Conservation (phyloP, 1,139 yeast genomes). For the Saccharomycopsis hybrid region DNA sequence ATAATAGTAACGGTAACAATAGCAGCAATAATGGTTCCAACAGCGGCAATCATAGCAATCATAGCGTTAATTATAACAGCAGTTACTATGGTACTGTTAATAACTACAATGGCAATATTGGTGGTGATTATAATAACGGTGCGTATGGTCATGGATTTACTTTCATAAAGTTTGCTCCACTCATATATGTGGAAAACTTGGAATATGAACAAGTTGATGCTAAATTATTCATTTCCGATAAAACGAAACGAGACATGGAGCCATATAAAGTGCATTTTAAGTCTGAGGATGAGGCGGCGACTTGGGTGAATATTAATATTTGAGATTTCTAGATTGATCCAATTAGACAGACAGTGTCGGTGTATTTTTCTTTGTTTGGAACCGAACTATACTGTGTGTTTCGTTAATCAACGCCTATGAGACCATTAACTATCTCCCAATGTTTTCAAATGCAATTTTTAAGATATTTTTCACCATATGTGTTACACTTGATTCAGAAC, state of each 20-base stretch:
- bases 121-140: too few relatives aligned
- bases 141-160: too few relatives aligned
- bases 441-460: too few relatives aligned
- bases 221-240: slow-evolving; percentile 13
- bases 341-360: too few relatives aligned
- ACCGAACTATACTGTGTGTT: too few relatives aligned
- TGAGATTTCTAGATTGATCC: too few relatives aligned
- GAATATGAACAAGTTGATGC: slow-evolving; percentile 15
- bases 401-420: too few relatives aligned
- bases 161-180: slow-evolving; percentile 18
- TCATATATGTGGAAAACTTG: slow-evolving; percentile 14
- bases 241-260: slow-evolving; percentile 11
- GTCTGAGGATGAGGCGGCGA: slow-evolving; percentile 17
- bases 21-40: background rate
- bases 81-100: background rate
- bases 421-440: too few relatives aligned
- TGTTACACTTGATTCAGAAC: too few relatives aligned
- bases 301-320: slow-evolving; percentile 8
- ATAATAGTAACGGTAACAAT: background rate
- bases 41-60: background rate
- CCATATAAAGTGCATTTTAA: slow-evolving; percentile 15
- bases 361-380: too few relatives aligned
- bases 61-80: background rate
- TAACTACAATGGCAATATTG: background rate
- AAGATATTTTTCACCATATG: too few relatives aligned